These are phyloP conservation scores for Funneliformis mosseae DNA, from an alignment of 192 early-diverging fungal genomes.

Conservation along the genomic window DNA sequence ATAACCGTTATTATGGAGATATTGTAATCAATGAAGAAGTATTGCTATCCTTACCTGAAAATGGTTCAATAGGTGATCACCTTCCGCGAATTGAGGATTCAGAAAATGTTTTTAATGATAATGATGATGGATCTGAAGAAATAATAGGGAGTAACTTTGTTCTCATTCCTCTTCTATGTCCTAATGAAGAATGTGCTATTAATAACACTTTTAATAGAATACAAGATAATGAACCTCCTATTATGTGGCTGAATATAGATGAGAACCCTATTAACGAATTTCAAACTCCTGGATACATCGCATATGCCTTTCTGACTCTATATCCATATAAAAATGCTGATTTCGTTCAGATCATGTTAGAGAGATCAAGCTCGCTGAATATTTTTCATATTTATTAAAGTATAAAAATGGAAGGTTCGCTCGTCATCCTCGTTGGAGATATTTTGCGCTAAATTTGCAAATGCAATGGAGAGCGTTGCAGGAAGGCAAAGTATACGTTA, in stretches of 20 bases:
- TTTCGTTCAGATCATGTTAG: not conserved
- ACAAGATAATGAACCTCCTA: not conserved
- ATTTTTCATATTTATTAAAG: too few species aligned
- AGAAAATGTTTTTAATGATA: not conserved
- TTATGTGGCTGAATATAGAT: slow-evolving; percentile 10
- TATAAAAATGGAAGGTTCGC: not conserved
- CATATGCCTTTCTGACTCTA: not conserved
- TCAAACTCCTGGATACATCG: not conserved
- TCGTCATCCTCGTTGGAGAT: not conserved
- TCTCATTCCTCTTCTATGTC: not conserved
- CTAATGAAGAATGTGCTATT: slow-evolving; percentile 10
- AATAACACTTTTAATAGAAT: too few species aligned
- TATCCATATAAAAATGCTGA: not conserved
- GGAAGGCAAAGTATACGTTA: not conserved
- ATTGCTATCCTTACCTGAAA: not conserved
- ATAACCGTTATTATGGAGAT: slow-evolving; percentile 6
- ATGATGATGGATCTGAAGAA: not conserved
- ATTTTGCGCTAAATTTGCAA: slow-evolving; percentile 8
- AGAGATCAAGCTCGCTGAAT: not conserved
- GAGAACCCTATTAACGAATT: not conserved
- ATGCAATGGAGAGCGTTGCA: not conserved
- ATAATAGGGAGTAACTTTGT: not conserved
- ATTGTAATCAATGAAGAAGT: slow-evolving; percentile 2
- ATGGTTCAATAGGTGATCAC: not conserved
- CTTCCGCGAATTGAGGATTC: not conserved